These are phyloP conservation scores for Pseudogymnoascus sp. DNA, from an alignment of 2,329 filamentous ascomycete species.

Conservation along the genomic window DNA sequence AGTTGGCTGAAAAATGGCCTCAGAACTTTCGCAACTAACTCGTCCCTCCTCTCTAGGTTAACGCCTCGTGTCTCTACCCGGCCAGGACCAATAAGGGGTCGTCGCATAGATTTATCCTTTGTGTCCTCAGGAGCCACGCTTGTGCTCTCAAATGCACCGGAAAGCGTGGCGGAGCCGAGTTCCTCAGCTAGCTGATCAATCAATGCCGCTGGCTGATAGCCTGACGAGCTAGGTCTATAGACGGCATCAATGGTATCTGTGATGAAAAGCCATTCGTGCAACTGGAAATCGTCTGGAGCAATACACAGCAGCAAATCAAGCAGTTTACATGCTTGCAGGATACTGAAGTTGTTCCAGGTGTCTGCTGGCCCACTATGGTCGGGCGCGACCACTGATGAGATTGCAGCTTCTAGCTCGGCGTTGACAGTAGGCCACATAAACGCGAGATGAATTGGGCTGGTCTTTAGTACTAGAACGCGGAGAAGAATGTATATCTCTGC, in stretches of 20 bases:
- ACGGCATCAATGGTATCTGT: conserved; percentile 96
- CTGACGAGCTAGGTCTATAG: conserved; percentile 55
- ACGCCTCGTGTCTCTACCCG: conserved; percentile 45
- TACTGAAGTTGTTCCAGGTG: conserved; percentile 64
- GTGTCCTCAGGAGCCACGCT: conserved; percentile 15
- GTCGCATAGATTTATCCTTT: conserved; percentile 23
- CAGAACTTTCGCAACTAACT: conserved; percentile 68
- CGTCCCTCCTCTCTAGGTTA: conserved; percentile 50
- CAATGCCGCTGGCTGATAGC: conserved; percentile 63
- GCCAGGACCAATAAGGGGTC: conserved; percentile 31
- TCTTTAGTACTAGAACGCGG: conserved; percentile 71
- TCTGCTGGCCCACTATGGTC: conserved; percentile 56
- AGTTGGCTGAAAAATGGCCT: conserved; percentile 84
- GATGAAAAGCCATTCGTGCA: conserved; percentile 97
- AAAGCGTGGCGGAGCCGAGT: conserved; percentile 34
- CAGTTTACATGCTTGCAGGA: conserved; percentile 89
- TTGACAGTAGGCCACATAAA: conserved; percentile 87
- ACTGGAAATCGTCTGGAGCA: conserved; percentile 89
- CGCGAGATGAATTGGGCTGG: conserved; percentile 68
- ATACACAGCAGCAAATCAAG: conserved; percentile 80
- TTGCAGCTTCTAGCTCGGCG: conserved; percentile 69
- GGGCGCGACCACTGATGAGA: conserved; percentile 63
- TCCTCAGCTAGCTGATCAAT: conserved; percentile 78
- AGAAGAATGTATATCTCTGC: conserved; percentile 86
- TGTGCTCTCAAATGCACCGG: conserved; percentile 15